Evolutionary conservation across 768 basidiomycete species (phyloP), one percentile per base, ranked within the genome.

Genomic region (Pleurotus platypus): DNA sequence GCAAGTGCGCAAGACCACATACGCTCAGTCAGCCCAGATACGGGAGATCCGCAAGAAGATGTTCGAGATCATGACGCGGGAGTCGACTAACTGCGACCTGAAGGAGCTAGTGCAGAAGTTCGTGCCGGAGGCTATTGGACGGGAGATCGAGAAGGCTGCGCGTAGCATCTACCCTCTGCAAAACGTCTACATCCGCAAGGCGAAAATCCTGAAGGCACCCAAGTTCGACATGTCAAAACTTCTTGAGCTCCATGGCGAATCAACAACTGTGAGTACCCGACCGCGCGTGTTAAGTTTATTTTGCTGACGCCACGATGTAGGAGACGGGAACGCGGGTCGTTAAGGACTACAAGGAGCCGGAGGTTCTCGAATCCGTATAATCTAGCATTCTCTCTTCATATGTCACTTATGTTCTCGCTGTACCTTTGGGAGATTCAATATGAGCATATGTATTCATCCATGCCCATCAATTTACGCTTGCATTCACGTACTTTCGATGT

Each of bases 51-150:
- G 97, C 73, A 92, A 92, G 74, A 98, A 98, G 85, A 99, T 99
- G 97, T 93, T 98, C 66, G 97, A 95, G 80, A 94, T 96, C 73
- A 94, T 95, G 87, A 94, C 86, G 57, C 86, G 95, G 62, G 97
- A 99, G 78, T 92, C 94, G 49, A 83, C 91, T 57, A 92, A 87
- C 67, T 94, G 92, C 70, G 97, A 98, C 75, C 77, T 99, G 76
- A 98, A 98, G 87, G 93, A 95, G 82, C 74, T 94, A 65, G 94
- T 98, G 59, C 92, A 94, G 81, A 99, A 99, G 84, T 97, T 99
- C 72, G 87, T 98, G 46, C 96, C 97, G 30, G 97, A 99, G 78
- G 93, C 92, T 61, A 98, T 99, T 67, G 97, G 97, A 64, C 88
- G 95, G 65, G 97, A 99, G 83, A 99, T 99, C 64, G 97, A 99